Conservation (phyloP, 2,329 filamentous ascomycete genomes). For the Trichoderma lentiforme region DNA sequence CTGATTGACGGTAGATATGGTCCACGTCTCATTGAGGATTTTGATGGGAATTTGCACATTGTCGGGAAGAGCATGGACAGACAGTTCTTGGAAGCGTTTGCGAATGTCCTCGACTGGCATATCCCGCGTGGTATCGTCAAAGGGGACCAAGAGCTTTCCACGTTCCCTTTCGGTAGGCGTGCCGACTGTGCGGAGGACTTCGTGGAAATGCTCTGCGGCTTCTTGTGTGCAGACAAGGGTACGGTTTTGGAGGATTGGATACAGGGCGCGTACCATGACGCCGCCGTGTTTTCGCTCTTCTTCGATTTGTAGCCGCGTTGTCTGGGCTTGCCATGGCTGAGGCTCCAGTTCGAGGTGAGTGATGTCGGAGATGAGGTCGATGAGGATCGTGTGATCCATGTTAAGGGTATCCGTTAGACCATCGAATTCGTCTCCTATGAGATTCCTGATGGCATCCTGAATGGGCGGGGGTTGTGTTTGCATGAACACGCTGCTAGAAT, state of each 20-base stretch:
- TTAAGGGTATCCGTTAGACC: conserved; percentile 38
- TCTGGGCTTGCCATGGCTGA: conserved; percentile 33
- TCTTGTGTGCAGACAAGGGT: conserved; percentile 38
- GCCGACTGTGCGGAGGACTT: conserved; percentile 36
- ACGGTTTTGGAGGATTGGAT: conserved; percentile 33
- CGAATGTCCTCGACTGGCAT: conserved; percentile 22
- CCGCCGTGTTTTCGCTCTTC: conserved; percentile 33
- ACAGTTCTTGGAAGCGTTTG: conserved; percentile 33
- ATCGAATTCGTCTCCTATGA: conserved; percentile 32
- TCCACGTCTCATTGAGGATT: conserved; percentile 30
- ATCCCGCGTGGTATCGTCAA: conserved; percentile 20
- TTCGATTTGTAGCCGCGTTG: conserved; percentile 34
- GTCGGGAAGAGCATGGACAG: conserved; percentile 30
- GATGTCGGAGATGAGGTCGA: conserved; percentile 40
- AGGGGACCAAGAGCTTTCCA: conserved; percentile 34
- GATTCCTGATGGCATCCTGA: conserved; percentile 28
- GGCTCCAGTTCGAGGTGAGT: conserved; percentile 35
- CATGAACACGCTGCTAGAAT: conserved; percentile 28
- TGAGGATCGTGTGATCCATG: conserved; percentile 41
- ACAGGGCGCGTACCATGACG: conserved; percentile 35
- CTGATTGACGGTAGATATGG: conserved; percentile 25
- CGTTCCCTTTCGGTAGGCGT: conserved; percentile 37
- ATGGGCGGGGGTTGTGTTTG: conserved; percentile 25
- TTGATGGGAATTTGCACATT: conserved; percentile 36
- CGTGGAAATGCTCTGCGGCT: conserved; percentile 39